Evolutionary conservation across 192 early-diverging fungal species (phyloP).

Genomic region (Powellomyces hirtus): DNA sequence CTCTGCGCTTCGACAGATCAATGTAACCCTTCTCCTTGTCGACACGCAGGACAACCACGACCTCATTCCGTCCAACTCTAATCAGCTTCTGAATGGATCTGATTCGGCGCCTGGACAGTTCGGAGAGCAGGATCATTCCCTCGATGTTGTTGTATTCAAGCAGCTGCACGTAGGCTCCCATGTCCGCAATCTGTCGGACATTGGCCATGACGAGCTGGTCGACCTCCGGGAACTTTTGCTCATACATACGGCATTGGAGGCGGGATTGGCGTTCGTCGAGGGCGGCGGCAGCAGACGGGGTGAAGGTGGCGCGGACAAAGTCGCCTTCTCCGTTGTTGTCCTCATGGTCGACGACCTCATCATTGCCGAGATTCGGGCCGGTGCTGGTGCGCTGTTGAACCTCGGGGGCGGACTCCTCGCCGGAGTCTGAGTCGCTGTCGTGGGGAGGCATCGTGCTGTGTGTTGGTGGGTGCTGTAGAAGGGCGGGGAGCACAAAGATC

Average conservation of each 20-base stretch:
- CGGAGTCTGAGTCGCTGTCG: conserved; percentile 17
- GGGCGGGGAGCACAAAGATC: no score
- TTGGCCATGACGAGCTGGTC: conserved; percentile 97
- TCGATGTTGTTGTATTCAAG: conserved; percentile 96
- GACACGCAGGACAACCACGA: conserved; percentile 89
- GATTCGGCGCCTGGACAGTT: conserved; percentile 92
- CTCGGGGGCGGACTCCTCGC: conserved; percentile 20
- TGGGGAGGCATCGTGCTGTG: no score
- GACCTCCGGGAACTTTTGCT: conserved; percentile 87
- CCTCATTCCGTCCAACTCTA: conserved; percentile 88
- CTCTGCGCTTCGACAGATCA: conserved; percentile 94
- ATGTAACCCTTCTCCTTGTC: conserved; percentile 99
- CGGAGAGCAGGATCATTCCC: conserved; percentile 93
- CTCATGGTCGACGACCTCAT: not conserved
- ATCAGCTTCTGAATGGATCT: conserved; percentile 95
- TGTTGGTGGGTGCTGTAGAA: no score
- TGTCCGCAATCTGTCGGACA: conserved; percentile 90
- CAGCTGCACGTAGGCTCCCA: conserved; percentile 94
- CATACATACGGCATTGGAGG: conserved; percentile 86
- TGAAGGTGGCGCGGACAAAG: conserved; percentile 19
- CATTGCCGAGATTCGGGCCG: conserved; percentile 27
- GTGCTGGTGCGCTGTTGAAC: not conserved
- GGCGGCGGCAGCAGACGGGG: conserved; percentile 33
- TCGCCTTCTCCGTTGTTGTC: conserved; percentile 4
- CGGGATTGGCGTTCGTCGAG: conserved; percentile 30